Evolutionary conservation across 2,329 filamentous ascomycete species (phyloP).

Genomic region (Ophiosphaerella narmari): DNA sequence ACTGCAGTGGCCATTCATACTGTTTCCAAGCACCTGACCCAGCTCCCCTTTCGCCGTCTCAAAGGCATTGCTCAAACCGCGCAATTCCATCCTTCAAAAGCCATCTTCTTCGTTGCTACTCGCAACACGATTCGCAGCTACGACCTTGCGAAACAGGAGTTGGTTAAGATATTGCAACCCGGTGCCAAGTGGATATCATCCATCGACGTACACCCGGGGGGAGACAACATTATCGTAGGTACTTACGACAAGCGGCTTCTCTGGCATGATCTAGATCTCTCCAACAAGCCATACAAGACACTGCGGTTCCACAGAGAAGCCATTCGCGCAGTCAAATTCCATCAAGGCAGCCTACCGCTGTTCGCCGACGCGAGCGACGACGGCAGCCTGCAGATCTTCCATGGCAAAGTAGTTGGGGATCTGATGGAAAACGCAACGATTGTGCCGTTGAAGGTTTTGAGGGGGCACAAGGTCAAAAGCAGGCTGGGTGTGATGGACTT

Average conservation of each 20-base stretch:
- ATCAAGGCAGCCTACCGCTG: constrained; percentile 75
- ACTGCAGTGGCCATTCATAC: constrained; percentile 93
- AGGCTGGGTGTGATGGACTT: constrained; percentile 90
- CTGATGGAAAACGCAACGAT: constrained; percentile 96
- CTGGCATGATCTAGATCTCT: constrained; percentile 96
- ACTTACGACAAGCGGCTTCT: constrained; percentile 92
- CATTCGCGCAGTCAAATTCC: constrained; percentile 86
- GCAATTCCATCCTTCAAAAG: constrained; percentile 91
- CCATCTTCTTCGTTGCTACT: constrained; percentile 94
- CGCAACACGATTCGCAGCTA: constrained; percentile 92
- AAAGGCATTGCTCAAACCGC: constrained; percentile 82
- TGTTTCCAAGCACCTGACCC: constrained; percentile 89
- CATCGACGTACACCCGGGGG: constrained; percentile 90
- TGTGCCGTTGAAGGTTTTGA: constrained; percentile 91
- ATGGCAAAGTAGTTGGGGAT: constrained; percentile 92
- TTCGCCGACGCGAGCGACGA: constrained; percentile 97
- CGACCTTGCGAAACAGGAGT: constrained; percentile 86
- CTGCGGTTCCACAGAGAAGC: constrained; percentile 93
- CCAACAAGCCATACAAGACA: constrained; percentile 89
- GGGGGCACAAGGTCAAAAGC: constrained; percentile 83
- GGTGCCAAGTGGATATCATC: constrained; percentile 94
- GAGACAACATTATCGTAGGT: constrained; percentile 91
- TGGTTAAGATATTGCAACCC: constrained; percentile 91
- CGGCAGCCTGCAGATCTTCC: constrained; percentile 92
- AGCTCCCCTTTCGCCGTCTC: constrained; percentile 84